Conservation (phyloP, 345 rosid genomes). For the Stellera chamaejasme region DNA sequence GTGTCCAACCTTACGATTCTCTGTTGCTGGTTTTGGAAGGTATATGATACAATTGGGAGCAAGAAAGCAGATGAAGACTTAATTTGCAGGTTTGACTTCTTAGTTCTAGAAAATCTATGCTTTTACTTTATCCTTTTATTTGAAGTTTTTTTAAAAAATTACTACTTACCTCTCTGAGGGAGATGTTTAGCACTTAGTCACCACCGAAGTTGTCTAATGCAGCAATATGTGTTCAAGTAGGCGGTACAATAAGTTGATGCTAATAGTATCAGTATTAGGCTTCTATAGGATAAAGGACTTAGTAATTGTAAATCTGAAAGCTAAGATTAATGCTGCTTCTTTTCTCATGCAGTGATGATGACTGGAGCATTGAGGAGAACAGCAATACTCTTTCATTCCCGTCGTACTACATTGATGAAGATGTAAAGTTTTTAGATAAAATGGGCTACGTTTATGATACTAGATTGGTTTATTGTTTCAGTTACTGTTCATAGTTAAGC, state of each 20-base stretch:
- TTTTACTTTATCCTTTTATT: no score
- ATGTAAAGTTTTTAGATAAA: slow-evolving; percentile 42
- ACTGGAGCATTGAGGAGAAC: slow-evolving; percentile 67
- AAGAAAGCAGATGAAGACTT: slow-evolving; percentile 65
- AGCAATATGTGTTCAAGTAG: no score
- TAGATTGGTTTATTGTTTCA: not conserved
- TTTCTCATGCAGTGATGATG: slow-evolving; percentile 76
- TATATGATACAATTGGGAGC: slow-evolving; percentile 77
- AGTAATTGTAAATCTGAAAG: no score
- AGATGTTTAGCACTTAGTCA: no score
- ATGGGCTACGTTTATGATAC: not conserved
- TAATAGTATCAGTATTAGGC: no score
- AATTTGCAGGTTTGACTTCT: slow-evolving; percentile 42
- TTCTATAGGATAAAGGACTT: no score
- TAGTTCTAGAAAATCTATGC: no score
- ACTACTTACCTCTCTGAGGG: no score
- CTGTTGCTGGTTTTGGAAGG: slow-evolving; percentile 41
- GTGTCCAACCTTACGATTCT: slow-evolving; percentile 16
- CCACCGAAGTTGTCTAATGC: no score
- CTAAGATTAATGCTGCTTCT: not conserved
- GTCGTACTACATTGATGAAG: slow-evolving; percentile 90
- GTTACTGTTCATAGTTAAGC: no score
- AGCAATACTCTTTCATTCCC: slow-evolving; percentile 69
- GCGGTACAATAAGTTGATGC: no score
- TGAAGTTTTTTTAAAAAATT: no score